Base-by-base conservation (phyloP, 805 yeast genomes). In the Cyberlindnera samutprakarnensis region DNA sequence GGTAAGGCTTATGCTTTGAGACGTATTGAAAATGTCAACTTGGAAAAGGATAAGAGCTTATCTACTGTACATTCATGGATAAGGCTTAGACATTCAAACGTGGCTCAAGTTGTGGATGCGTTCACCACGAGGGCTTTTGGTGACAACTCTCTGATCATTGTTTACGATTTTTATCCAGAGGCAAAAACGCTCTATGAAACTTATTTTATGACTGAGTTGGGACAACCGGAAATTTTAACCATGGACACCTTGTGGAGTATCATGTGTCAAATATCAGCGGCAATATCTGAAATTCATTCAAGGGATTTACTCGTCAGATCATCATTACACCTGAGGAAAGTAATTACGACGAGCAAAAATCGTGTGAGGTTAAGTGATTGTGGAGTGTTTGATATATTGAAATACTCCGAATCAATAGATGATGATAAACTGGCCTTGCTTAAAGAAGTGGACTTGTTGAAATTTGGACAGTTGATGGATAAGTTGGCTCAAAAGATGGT, bases 121-220 rank as follows among this genome's bases (percentile, higher is more conserved):
- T 90, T 92, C 54, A 79, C 95, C 1, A 76, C 90, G 6, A 72
- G 86, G 35, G 80, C 86, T 5, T 92, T 92, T 61, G 90, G 85
- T 27, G 92, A 83, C 45, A 66, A 68, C 29, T 77, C 92, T 1
- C 64, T 92, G 35, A 69, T 86, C 25, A 62, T 87, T 27, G 79
- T 83, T 5, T 85, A 86, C 57, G 96, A 90, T 50, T 92, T 75
- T 54, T 83, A 70, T 54, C 96, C 98, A 16, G 64, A 75, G 38
- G 70, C 94, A 1, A 62, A 62, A 34, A 82, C 94, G 2, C 59
- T 90, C 29, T 61, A 65, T 35, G 95, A 86, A 39, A 65, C 68
- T 14, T 92, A 85, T 59, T 65, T 75, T 43, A 62, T 66, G 29
- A 59, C 70, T 27, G 62, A 47, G 34, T 27, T 41, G 18, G 55